Conservation (phyloP, 2,329 filamentous ascomycete genomes). For the Colletotrichum tanaceti region DNA sequence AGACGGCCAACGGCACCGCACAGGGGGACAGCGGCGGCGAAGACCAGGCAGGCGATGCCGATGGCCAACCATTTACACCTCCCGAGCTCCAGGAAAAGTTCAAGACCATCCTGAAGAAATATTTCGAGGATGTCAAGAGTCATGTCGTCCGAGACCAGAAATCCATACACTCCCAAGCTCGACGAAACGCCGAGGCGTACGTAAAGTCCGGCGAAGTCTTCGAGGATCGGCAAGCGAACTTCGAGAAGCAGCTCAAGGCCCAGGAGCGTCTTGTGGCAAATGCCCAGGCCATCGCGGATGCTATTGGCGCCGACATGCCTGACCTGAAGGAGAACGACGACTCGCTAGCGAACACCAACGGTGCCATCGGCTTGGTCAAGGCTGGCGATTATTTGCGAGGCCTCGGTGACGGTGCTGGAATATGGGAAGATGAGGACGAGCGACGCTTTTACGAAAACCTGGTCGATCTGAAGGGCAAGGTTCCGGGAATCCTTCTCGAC, state of each 20-base stretch:
- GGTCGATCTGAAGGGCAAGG: slow-evolving; percentile 93
- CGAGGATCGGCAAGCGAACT: slow-evolving; percentile 94
- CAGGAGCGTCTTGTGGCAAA: slow-evolving; percentile 92
- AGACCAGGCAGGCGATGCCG: slow-evolving; percentile 52
- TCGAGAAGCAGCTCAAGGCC: slow-evolving; percentile 91
- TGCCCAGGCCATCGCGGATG: slow-evolving; percentile 90
- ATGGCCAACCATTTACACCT: slow-evolving; percentile 76
- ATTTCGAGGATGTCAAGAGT: slow-evolving; percentile 91
- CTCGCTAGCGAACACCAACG: slow-evolving; percentile 71
- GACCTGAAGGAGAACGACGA: slow-evolving; percentile 87
- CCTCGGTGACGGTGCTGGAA: slow-evolving; percentile 89
- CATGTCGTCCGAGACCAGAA: slow-evolving; percentile 94
- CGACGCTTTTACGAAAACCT: slow-evolving; percentile 98
- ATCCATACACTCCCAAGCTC: slow-evolving; percentile 84
- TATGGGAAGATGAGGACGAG: slow-evolving; percentile 99
- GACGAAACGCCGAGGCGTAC: slow-evolving; percentile 96
- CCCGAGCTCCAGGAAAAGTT: slow-evolving; percentile 87
- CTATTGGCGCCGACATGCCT: slow-evolving; percentile 91
- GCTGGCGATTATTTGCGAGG: slow-evolving; percentile 92
- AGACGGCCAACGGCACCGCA: slow-evolving; percentile 46
- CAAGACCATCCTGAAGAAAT: slow-evolving; percentile 83
- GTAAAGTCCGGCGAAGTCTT: slow-evolving; percentile 99
- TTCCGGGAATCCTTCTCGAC: slow-evolving; percentile 92
- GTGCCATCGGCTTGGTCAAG: slow-evolving; percentile 92
- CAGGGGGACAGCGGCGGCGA: slow-evolving; percentile 24